phyloP scores from a whole-genome alignment of 176 grass and related monocot genomes.

The Rhynchospora pubera region DNA sequence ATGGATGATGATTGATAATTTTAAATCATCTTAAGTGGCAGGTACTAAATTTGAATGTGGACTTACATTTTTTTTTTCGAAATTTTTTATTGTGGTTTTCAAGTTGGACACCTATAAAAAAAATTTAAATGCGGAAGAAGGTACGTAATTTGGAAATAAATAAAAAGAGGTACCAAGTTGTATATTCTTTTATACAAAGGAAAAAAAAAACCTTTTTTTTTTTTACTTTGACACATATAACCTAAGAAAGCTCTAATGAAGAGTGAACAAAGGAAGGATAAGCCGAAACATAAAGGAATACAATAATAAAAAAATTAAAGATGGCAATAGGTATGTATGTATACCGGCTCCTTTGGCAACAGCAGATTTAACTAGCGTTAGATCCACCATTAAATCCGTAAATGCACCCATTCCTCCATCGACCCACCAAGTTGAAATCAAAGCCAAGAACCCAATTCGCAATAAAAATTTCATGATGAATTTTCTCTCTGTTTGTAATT shows the following conservation, averaged over 20 bases:
- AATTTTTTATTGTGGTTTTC: too few species aligned
- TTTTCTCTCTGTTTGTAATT: background rate
- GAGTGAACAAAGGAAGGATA: too few species aligned
- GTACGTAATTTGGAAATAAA: too few species aligned
- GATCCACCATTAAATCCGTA: background rate
- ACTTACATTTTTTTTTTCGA: too few species aligned
- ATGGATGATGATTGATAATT: too few species aligned
- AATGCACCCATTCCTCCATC: slow-evolving; percentile 7
- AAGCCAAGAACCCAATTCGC: slow-evolving; percentile 5
- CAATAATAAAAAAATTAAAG: background rate
- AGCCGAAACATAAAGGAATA: background rate
- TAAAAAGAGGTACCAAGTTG: too few species aligned
- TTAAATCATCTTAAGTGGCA: too few species aligned
- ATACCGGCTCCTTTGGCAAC: slow-evolving; percentile 28
- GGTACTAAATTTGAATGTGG: too few species aligned
- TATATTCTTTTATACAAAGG: background rate
- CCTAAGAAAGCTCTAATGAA: background rate
- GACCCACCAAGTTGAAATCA: background rate
- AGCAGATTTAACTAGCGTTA: slow-evolving; percentile 28
- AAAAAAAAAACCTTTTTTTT: background rate
- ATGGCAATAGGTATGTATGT: background rate
- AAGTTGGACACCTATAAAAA: too few species aligned
- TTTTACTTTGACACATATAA: background rate
- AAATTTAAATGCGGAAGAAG: too few species aligned
- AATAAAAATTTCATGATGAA: background rate